Percentiles rank a stretch among this genome's conserved stretches.
phyloP scores from a whole-genome alignment of 805 yeast genomes.

The Pachysolen tannophilus region DNA sequence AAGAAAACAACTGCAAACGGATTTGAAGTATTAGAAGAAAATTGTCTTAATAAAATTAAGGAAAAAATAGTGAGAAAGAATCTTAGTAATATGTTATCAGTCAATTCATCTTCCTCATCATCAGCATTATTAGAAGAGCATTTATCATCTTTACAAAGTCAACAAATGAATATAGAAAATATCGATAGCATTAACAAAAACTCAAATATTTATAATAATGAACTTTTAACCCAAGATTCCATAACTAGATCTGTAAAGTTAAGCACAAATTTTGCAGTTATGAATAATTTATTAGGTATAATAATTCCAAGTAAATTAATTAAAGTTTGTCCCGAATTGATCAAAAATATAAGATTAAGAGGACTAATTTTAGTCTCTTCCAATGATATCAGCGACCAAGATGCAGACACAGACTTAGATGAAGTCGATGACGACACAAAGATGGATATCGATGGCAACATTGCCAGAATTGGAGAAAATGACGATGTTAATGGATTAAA shows the following conservation, averaged over 20 bases:
- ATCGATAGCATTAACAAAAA: conserved; percentile 28
- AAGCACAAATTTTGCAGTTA: conserved; percentile 71
- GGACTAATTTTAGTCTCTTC: conserved; percentile 83
- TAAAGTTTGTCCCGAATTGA: conserved; percentile 64
- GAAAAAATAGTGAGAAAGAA: conserved; percentile 10
- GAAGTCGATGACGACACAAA: conserved; percentile 3
- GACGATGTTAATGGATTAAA: conserved; percentile 55
- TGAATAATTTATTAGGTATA: conserved; percentile 80
- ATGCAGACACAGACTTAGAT: neutral
- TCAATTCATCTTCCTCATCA: no score
- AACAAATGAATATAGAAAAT: conserved; percentile 23
- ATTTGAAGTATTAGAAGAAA: conserved; percentile 15
- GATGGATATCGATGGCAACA: conserved; percentile 14
- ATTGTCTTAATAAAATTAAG: conserved; percentile 11
- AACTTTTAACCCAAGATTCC: conserved; percentile 28
- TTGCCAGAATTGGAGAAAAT: conserved; percentile 2
- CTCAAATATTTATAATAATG: conserved; percentile 23
- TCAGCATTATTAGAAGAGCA: conserved; percentile 2
- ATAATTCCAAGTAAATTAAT: conserved; percentile 68
- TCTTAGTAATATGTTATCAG: neutral
- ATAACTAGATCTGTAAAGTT: conserved; percentile 68
- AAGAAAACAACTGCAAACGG: conserved; percentile 34
- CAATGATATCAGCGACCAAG: conserved; percentile 19
- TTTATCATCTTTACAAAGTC: conserved; percentile 2
- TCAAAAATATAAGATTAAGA: conserved; percentile 65